These are phyloP conservation scores for Herpetospermum pedunculosum DNA, from an alignment of 306 rosid species.

Conservation along the genomic window DNA sequence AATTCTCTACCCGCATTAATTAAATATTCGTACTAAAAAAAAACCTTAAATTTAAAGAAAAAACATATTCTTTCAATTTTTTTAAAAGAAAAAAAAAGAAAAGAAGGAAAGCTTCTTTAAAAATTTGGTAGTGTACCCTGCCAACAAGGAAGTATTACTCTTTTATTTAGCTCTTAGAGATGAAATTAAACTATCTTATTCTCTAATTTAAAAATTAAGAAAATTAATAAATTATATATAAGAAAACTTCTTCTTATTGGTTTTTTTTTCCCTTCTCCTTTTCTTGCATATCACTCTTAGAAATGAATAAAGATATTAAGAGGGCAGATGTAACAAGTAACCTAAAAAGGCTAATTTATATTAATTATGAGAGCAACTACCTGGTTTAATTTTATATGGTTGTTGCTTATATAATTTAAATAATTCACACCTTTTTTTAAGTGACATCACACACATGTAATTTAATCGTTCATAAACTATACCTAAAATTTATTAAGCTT, in stretches of 20 bases:
- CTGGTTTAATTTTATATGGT: neutral
- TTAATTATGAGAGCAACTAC: neutral
- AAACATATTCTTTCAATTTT: too few species aligned
- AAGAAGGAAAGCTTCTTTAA: too few species aligned
- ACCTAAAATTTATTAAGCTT: neutral
- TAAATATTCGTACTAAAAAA: too few species aligned
- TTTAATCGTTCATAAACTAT: neutral
- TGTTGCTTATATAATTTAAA: neutral
- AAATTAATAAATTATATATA: neutral
- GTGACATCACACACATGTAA: neutral
- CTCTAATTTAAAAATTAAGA: neutral
- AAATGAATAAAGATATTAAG: neutral
- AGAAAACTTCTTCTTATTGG: neutral
- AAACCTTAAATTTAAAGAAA: too few species aligned
- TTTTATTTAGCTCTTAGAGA: too few species aligned
- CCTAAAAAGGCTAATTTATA: neutral
- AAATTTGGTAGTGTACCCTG: too few species aligned
- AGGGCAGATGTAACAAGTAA: neutral
- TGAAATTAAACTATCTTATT: too few species aligned
- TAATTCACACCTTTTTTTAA: neutral
- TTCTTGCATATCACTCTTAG: neutral
- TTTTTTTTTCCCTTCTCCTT: neutral
- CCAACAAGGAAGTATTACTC: too few species aligned
- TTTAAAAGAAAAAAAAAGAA: too few species aligned
- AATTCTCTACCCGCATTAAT: too few species aligned